A percentile compares a stretch with the other conserved stretches of the same genome.
Evolutionary conservation across 2,329 filamentous ascomycete genomes (phyloP).

Genomic region (Fusarium lateritium): DNA sequence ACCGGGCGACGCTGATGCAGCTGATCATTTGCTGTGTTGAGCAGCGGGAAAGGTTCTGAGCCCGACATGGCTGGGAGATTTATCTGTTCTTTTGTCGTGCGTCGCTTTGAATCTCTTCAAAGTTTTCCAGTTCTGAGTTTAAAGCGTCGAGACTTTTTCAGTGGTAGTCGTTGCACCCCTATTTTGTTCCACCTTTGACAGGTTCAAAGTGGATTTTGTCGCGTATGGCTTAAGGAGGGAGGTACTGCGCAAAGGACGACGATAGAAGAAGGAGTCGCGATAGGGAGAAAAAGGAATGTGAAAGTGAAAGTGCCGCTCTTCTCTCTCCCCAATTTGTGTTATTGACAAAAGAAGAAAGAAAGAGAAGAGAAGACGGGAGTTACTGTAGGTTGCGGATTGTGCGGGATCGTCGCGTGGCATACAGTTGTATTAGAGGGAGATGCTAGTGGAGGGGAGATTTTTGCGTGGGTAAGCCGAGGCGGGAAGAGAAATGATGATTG

Average conservation of each 20-base stretch:
- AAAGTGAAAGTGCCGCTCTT: not conserved
- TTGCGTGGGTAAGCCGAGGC: slow-evolving; percentile 35
- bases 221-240: not conserved
- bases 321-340: slow-evolving; percentile 6
- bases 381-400: slow-evolving; percentile 27
- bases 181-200: slow-evolving; percentile 23
- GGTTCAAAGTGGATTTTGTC: slow-evolving; percentile 28
- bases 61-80: slow-evolving; percentile 56
- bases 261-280: not conserved
- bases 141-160: slow-evolving; percentile 8
- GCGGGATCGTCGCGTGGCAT: slow-evolving; percentile 38
- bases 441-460: slow-evolving; percentile 32
- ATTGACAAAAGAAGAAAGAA: slow-evolving; percentile 6
- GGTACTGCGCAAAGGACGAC: not conserved
- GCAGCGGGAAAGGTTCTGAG: slow-evolving; percentile 69
- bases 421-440: slow-evolving; percentile 39
- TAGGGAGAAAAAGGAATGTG: slow-evolving; percentile 21
- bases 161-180: slow-evolving; percentile 32
- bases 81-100: slow-evolving; percentile 8
- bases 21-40: slow-evolving; percentile 67
- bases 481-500: slow-evolving; percentile 27
- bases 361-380: not conserved
- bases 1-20: slow-evolving; percentile 56
- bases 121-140: not conserved
- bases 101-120: not conserved